Base-by-base conservation (phyloP, 257 asterid genomes). In the Mitragyna speciosa region DNA sequence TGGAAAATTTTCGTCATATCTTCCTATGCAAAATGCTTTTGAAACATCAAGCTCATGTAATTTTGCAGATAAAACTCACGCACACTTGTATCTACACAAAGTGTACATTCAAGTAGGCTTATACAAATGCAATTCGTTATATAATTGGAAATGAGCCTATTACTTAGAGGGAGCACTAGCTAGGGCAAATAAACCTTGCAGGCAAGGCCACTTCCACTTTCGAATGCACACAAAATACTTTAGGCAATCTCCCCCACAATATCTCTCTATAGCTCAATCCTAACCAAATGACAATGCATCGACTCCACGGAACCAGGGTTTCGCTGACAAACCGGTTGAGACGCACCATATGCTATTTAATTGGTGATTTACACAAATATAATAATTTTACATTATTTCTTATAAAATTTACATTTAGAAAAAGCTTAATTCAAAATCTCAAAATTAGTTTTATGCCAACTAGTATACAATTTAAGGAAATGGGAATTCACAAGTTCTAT, bases 101-200 rank as follows among this genome's bases (percentile, higher is more conserved):
- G 65, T 61, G 65, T 72, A 43, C 58, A 28, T 66, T 48, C 19
- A n/a, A n/a, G 65, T 56, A 75, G 70, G 47, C 76, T 47, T 64
- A 39, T 74, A 70, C 80, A 67, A 71, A 70, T 39, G 78, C 64
- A 45, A 24, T 28, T 58, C 33, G 5, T 36, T 22, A 2, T 64
- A 83, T 70, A 52, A 58, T 76, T 61, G 83, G 84, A 75, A 45
- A 82, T 79, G 87, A 83, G 75, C 74, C 82, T 73, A 67, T 11
- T n/a, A n/a, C n/a, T n/a, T 78, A 69, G 79, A 72, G 43, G 33
- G 31, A 51, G 67, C n/a, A 70, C 70, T 12, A 45, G 80, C 80
- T 87, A 85, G 91, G 88, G 81, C 91, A 87, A 87, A 80, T 84
- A 87, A 81, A 83, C 86, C 87, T 83, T 88, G 83, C 70, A 28